Percentiles rank a stretch among this genome's conserved stretches.
phyloP scores from a whole-genome alignment of 176 grass and related monocot genomes.

The Paspalum notatum region DNA sequence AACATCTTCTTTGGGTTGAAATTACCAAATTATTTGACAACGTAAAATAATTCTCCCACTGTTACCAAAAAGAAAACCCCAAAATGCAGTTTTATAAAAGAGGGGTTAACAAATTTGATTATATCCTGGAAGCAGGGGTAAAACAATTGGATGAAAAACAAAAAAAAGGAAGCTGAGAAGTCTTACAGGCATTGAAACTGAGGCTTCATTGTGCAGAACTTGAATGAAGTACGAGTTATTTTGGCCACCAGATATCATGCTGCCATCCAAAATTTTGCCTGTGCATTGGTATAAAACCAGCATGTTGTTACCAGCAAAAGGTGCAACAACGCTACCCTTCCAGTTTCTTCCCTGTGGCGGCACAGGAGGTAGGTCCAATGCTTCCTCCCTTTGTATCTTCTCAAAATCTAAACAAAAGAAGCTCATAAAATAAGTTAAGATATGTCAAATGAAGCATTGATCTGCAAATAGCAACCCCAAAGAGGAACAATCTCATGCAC shows the following conservation, averaged over 20 bases:
- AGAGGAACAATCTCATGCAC: constrained; percentile 2
- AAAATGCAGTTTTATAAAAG: background rate
- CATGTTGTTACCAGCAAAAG: constrained; percentile 97
- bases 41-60: background rate
- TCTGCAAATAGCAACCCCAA: background rate
- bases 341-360: constrained; percentile 86
- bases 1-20: background rate
- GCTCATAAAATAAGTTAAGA: background rate
- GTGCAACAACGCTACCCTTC: constrained; percentile 81
- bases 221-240: constrained; percentile 68
- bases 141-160: background rate
- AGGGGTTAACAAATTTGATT: background rate
- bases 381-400: constrained; percentile 74
- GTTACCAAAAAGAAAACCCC: background rate
- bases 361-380: constrained; percentile 64
- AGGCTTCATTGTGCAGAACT: constrained; percentile 91
- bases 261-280: constrained; percentile 45
- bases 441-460: constrained; percentile 1
- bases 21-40: background rate
- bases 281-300: constrained; percentile 77
- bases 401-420: constrained; percentile 67
- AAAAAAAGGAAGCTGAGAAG: background rate
- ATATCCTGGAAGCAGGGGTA: background rate
- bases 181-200: constrained; percentile 84
- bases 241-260: constrained; percentile 14